Evolutionary conservation across 192 early-diverging fungal genomes (phyloP).

Genomic region (Lunasporangiospora selenospora): DNA sequence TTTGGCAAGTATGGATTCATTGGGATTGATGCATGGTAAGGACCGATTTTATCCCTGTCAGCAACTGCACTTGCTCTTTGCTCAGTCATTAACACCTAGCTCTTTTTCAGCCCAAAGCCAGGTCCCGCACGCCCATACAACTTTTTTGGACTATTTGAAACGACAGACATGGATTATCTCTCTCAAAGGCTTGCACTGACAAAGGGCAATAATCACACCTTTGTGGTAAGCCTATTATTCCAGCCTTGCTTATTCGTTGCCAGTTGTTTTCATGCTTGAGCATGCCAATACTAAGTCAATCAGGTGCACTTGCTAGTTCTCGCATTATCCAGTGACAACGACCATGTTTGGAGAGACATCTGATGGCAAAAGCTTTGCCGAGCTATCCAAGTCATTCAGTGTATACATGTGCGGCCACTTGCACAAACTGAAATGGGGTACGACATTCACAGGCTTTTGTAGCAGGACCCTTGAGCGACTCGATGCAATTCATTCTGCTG

Average conservation of each 20-base stretch:
- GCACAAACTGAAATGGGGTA: constrained; percentile 73
- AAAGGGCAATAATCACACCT: constrained; percentile 63
- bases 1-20: constrained; percentile 88
- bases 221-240: constrained; percentile 58
- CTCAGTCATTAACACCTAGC: not conserved
- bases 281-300: constrained; percentile 17
- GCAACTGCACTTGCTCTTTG: not conserved
- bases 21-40: constrained; percentile 80
- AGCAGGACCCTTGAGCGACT: not conserved
- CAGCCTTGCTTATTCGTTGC: not conserved
- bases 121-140: constrained; percentile 85
- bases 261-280: not conserved
- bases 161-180: constrained; percentile 74
- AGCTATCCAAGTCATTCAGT: constrained; percentile 67
- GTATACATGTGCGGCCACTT: constrained; percentile 89
- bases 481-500: not conserved
- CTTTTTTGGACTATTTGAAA: constrained; percentile 88
- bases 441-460: no score
- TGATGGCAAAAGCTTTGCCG: constrained; percentile 62
- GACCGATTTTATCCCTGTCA: not conserved
- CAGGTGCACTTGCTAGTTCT: constrained; percentile 55
- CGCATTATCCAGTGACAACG: constrained; percentile 84
- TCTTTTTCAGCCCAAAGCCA: constrained; percentile 55
- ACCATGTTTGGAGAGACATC: constrained; percentile 73
- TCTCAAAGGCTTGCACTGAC: constrained; percentile 55